Base-by-base conservation (phyloP, 495 filamentous ascomycete species). In the Lasiosphaeris hirsuta region DNA sequence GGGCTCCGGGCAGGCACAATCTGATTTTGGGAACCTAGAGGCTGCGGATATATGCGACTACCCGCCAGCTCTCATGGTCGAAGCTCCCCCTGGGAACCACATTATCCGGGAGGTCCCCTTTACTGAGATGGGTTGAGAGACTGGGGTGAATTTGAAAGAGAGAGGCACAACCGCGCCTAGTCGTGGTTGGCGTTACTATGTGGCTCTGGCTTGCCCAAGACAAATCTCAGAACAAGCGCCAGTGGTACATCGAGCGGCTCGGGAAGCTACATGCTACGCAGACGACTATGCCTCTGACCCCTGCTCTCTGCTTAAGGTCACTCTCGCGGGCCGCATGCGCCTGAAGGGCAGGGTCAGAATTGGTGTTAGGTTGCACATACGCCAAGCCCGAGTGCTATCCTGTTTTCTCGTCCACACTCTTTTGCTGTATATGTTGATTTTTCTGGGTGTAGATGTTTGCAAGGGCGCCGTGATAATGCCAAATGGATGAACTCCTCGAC, bases 11-110 rank as follows among this genome's bases (percentile, higher is more conserved):
- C 40, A 34, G 15, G 8, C 40, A 23, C 48, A 5, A 38, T 23
- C 36, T 38, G 19, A 37, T 36, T 56, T 52, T 46, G 59, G 47
- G 40, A 42, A 48, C 33, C 53, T 46, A 57, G 59, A 23, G 41
- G 17, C 50, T 45, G 59, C 57, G 61, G 61, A 60, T 63, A 60
- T 63, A 60, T 63, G 61, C 61, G 42, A 41, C 41, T 19, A 60
- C 19, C 57, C 53, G 61, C 57, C 61, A 53, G 42, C 34, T 47
- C 46, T 58, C 33, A 34, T 47, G 51, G 51, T 50, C 44, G 55
- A 58, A 36, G 37, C 41, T 41, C 14, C 13, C 18, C 23, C 34
- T 4, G 14, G 23, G 33, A 33, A 19, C 41, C 45, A 56, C 13
- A 59, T 59, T 59, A 59, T 53, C 56, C 56, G 56, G 48, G 33